phyloP scores from a whole-genome alignment of 2,329 filamentous ascomycete species.

The Trichoderma simmonsii region DNA sequence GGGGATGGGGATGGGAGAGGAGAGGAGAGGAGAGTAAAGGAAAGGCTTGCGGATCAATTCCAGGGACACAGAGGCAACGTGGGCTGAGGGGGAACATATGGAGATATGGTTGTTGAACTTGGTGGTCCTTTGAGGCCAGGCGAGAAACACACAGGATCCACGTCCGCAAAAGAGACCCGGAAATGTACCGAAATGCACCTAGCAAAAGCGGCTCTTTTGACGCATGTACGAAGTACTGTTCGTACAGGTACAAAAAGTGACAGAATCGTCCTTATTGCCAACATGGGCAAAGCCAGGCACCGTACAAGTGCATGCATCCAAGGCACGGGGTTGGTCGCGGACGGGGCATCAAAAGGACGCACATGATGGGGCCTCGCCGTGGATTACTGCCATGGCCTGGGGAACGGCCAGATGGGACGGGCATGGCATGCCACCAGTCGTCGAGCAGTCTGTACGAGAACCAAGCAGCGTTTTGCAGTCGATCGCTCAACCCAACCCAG shows the following conservation, averaged over 20 bases:
- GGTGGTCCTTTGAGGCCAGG: background rate
- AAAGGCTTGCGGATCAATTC: background rate
- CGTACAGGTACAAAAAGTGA: slow-evolving; percentile 5
- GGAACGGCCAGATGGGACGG: background rate
- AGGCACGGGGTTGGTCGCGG: background rate
- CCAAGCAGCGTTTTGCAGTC: slow-evolving; percentile 1
- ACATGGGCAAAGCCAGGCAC: background rate
- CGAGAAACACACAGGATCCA: background rate
- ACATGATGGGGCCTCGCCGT: slow-evolving; percentile 1
- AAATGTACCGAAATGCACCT: slow-evolving; percentile 13
- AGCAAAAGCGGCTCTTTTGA: slow-evolving; percentile 2
- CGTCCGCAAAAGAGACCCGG: slow-evolving; percentile 2
- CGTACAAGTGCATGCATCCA: background rate
- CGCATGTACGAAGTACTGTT: background rate
- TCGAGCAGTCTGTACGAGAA: background rate
- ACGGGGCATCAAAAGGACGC: background rate
- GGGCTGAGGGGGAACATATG: background rate
- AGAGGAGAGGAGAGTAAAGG: background rate
- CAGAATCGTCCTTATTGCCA: background rate
- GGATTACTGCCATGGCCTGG: slow-evolving; percentile 11
- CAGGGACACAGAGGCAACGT: background rate
- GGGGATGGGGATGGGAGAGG: background rate
- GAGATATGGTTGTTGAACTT: slow-evolving; percentile 1
- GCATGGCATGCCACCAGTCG: background rate
- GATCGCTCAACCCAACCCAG: slow-evolving; percentile 9